Percentiles rank a stretch among this genome's conserved stretches.
Evolutionary conservation across 345 rosid genomes (phyloP).

Genomic region (Eucalyptus melliodora): DNA sequence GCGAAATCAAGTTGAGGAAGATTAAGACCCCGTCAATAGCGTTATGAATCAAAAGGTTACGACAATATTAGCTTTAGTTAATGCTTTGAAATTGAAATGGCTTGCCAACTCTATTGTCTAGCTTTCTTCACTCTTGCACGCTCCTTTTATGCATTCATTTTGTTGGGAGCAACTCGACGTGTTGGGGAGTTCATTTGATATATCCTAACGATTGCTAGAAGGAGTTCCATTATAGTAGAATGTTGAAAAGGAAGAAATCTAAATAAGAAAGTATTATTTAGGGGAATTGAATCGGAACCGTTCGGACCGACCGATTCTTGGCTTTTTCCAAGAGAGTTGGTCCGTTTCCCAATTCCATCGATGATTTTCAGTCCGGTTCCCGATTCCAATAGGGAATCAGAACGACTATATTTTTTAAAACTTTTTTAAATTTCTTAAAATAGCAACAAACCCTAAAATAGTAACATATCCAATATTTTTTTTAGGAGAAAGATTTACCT

Average conservation of each 20-base stretch:
- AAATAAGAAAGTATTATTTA: no score
- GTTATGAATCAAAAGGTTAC: fast-evolving
- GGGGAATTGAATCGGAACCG: no score
- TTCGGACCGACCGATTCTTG: no score
- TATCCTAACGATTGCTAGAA: background rate
- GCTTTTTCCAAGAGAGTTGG: no score
- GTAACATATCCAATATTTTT: no score
- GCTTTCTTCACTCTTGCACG: background rate
- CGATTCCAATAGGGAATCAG: no score
- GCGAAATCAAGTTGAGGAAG: background rate
- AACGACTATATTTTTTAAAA: no score
- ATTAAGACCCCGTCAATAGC: fast-evolving
- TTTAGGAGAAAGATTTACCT: no score
- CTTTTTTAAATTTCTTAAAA: no score
- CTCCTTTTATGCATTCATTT: background rate
- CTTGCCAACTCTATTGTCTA: background rate
- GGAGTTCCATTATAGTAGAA: background rate
- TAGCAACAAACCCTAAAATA: no score
- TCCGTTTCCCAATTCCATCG: no score
- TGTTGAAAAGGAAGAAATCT: no score
- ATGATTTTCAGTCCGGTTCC: fast-evolving
- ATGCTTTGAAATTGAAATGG: background rate
- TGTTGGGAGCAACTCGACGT: background rate
- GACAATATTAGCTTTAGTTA: background rate
- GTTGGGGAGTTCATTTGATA: background rate